phyloP scores from a whole-genome alignment of 2,329 filamentous ascomycete genomes.

The Beauveria scarabaeidicola region DNA sequence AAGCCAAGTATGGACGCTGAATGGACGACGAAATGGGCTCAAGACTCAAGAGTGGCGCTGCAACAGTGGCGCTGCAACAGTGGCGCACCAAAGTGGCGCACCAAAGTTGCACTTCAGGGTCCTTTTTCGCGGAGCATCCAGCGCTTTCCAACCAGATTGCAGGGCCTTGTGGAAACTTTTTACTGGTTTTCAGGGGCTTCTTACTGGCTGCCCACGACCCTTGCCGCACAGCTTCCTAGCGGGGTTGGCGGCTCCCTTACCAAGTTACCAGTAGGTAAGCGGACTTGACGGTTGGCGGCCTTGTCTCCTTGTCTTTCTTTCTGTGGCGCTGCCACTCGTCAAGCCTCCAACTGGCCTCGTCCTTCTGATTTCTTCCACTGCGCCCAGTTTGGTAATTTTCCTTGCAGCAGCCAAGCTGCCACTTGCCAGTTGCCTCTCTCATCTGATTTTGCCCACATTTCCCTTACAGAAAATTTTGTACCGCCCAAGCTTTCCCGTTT shows the following conservation, averaged over 20 bases:
- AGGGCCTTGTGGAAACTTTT: neutral
- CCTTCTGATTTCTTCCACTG: neutral
- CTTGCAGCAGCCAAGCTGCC: neutral
- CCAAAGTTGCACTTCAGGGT: neutral
- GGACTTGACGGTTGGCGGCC: neutral
- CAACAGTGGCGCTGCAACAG: neutral
- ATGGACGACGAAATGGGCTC: neutral
- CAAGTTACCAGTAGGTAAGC: too few species aligned
- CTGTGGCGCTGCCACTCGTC: neutral
- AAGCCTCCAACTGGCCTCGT: too few species aligned
- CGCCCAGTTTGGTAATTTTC: conserved; percentile 6
- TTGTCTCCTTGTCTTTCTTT: too few species aligned
- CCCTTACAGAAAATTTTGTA: conserved; percentile 2
- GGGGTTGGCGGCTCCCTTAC: neutral
- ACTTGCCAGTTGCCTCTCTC: neutral
- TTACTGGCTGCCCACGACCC: neutral
- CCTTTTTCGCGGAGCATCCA: neutral
- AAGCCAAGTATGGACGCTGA: neutral
- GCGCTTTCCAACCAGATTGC: neutral
- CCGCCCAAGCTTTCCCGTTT: neutral
- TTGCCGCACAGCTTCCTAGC: neutral
- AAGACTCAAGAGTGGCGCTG: neutral
- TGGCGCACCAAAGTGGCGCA: too few species aligned
- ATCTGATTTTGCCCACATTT: conserved; percentile 1
- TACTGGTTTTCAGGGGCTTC: neutral